phyloP scores from a whole-genome alignment of 805 yeast genomes.

The Jamesozyma spencerorum region DNA sequence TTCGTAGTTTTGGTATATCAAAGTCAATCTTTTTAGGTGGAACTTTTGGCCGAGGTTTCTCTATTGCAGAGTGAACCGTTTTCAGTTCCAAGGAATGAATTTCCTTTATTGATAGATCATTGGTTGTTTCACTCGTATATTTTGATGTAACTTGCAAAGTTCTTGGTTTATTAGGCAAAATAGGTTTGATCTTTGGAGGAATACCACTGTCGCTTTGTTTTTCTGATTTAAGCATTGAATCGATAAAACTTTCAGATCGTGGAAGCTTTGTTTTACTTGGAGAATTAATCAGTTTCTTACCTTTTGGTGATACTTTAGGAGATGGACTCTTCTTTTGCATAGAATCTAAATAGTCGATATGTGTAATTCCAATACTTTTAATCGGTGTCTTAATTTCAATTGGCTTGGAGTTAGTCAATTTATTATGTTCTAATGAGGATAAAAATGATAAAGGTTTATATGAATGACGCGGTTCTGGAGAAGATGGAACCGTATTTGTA shows the following conservation, averaged over 20 bases:
- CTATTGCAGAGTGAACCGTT: conserved; percentile 3
- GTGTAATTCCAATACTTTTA: conserved; percentile 1
- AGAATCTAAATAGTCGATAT: conserved; percentile 18
- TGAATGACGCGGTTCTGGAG: conserved; percentile 6
- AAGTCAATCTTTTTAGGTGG: conserved; percentile 9
- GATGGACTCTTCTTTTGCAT: conserved; percentile 11
- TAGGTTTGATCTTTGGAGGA: conserved; percentile 9
- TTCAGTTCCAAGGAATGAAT: conserved; percentile 5
- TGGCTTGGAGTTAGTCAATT: conserved; percentile 7
- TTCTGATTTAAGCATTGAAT: conserved; percentile 12
- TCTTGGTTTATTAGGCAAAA: conserved; percentile 11
- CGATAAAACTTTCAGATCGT: conserved; percentile 16
- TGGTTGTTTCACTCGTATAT: background rate
- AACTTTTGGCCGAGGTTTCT: conserved; percentile 6
- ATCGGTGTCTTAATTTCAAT: background rate
- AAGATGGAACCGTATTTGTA: background rate
- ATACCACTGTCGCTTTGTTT: background rate
- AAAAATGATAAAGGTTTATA: conserved; percentile 9
- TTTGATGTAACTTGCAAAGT: background rate
- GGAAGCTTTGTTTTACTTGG: background rate
- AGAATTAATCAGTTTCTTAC: background rate
- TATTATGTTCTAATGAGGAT: conserved; percentile 15
- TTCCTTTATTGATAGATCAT: background rate
- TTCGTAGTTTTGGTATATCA: conserved; percentile 8
- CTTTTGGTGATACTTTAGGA: background rate